A percentile compares a stretch with the other conserved stretches of the same genome.
These are phyloP conservation scores for Alopecurus myosuroides DNA, from an alignment of 176 grass and related monocot species.

Conservation along the genomic window DNA sequence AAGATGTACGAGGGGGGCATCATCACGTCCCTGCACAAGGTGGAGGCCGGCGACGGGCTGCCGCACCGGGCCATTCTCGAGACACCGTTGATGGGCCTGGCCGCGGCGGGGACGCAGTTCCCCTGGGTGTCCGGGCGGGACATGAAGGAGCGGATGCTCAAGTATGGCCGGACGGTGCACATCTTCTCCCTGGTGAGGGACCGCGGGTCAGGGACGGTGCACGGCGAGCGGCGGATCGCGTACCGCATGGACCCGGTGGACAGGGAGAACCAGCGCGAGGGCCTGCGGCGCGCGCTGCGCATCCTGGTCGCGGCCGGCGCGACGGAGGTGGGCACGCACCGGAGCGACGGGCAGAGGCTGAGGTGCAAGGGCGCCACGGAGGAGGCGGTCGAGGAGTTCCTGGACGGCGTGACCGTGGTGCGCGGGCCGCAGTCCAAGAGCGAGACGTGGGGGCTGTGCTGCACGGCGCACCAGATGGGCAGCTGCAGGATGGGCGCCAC, in stretches of 20 bases:
- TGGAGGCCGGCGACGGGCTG: constrained; percentile 17
- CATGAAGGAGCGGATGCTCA: constrained; percentile 73
- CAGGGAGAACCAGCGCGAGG: constrained; percentile 54
- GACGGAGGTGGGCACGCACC: constrained; percentile 74
- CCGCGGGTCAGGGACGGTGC: constrained; percentile 56
- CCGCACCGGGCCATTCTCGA: constrained; percentile 52
- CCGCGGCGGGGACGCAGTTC: constrained; percentile 28
- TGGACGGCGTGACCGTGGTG: constrained; percentile 40
- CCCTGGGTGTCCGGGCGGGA: constrained; percentile 82
- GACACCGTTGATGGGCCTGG: constrained; percentile 51
- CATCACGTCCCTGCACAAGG: constrained; percentile 89
- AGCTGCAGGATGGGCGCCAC: constrained; percentile 78
- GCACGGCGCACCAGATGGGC: constrained; percentile 87
- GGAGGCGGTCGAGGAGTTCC: constrained; percentile 61
- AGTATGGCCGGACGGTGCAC: constrained; percentile 63
- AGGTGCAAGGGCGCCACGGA: constrained; percentile 45
- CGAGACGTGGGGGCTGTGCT: constrained; percentile 37
- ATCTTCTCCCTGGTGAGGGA: constrained; percentile 65
- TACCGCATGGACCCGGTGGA: constrained; percentile 49
- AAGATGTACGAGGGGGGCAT: constrained; percentile 81
- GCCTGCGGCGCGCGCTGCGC: constrained; percentile 58
- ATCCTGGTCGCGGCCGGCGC: constrained; percentile 66
- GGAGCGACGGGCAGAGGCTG: constrained; percentile 79
- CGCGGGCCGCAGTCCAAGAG: constrained; percentile 46
- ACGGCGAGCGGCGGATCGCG: constrained; percentile 50